phyloP scores from a whole-genome alignment of 495 filamentous ascomycete species.

The Sporormia fimetaria region DNA sequence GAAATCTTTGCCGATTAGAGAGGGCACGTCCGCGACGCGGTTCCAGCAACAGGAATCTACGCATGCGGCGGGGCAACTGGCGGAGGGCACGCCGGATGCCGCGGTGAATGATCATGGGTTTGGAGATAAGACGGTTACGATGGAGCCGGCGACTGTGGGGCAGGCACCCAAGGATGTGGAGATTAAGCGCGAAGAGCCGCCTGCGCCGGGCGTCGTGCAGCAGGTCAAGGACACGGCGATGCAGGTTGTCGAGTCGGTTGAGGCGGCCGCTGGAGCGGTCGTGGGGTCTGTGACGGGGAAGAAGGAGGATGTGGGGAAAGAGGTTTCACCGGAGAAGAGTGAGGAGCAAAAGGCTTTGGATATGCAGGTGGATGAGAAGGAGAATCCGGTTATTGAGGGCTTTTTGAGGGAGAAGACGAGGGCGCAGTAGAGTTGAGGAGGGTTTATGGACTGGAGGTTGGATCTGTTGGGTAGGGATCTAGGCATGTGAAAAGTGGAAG shows the following conservation, averaged over 20 bases:
- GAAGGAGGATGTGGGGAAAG: conserved; percentile 17
- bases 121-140: conserved; percentile 31
- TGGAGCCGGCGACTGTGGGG: conserved; percentile 34
- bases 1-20: conserved; percentile 2
- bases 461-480: too few relatives aligned
- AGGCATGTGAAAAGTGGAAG: background rate
- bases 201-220: conserved; percentile 24
- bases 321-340: conserved; percentile 15
- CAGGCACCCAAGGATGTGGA: conserved; percentile 34
- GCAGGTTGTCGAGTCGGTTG: conserved; percentile 12
- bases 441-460: too few relatives aligned
- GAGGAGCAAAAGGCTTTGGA: conserved; percentile 22
- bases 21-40: conserved; percentile 29
- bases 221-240: conserved; percentile 16
- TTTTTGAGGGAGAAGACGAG: conserved; percentile 29
- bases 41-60: conserved; percentile 31
- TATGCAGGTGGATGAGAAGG: conserved; percentile 25
- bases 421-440: background rate
- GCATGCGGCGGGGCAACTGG: conserved; percentile 30
- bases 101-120: conserved; percentile 24
- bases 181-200: conserved; percentile 15
- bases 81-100: conserved; percentile 28
- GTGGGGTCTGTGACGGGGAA: conserved; percentile 7
- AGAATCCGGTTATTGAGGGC: conserved; percentile 27
- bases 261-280: conserved; percentile 8